Conservation (phyloP, 306 rosid species). For the Sphenostylis stenocarpa region DNA sequence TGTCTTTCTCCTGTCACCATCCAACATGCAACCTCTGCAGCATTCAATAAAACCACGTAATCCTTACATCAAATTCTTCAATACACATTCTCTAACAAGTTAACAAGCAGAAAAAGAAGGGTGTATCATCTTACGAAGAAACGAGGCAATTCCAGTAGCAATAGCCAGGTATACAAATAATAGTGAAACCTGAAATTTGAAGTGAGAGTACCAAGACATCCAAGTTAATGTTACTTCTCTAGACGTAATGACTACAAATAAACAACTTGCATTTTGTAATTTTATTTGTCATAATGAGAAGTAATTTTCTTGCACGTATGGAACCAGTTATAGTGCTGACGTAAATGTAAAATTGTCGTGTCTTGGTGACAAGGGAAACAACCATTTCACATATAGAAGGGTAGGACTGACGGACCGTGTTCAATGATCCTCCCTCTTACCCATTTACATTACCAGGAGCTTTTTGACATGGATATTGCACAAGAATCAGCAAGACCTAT, state of each 20-base stretch:
- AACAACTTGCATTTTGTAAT: background rate
- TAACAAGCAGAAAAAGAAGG: background rate
- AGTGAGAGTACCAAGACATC: background rate
- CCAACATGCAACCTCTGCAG: constrained; percentile 89
- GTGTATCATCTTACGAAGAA: constrained; percentile 65
- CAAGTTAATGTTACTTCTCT: background rate
- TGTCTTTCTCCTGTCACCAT: constrained; percentile 94
- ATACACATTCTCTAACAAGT: background rate
- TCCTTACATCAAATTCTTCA: background rate
- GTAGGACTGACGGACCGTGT: too few species aligned
- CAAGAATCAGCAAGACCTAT: too few species aligned
- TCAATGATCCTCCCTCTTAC: too few species aligned
- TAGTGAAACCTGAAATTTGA: constrained; percentile 52
- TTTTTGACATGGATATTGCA: too few species aligned
- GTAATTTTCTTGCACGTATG: background rate
- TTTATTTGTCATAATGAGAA: background rate
- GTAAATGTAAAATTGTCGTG: too few species aligned
- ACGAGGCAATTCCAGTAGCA: constrained; percentile 61
- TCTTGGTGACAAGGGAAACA: too few species aligned
- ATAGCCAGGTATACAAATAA: constrained; percentile 66
- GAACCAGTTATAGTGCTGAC: too few species aligned
- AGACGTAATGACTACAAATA: background rate
- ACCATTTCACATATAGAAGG: too few species aligned
- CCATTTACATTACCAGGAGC: too few species aligned
- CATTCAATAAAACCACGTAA: constrained; percentile 6